Evolutionary conservation across 192 early-diverging fungal genomes (phyloP).

Genomic region (Irineochytrium annulatum): DNA sequence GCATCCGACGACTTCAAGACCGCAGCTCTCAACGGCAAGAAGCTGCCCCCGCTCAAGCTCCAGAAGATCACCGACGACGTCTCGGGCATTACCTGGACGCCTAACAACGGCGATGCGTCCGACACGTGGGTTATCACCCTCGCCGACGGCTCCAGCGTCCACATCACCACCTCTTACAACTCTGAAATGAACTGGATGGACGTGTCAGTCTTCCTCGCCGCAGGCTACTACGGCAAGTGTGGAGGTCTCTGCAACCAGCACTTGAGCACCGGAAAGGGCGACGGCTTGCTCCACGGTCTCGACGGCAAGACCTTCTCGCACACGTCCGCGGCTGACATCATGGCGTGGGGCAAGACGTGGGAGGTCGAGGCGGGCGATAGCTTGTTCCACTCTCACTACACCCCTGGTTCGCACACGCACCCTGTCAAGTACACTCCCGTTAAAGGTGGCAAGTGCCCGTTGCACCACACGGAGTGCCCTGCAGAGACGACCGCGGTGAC

Average conservation of each 20-base stretch:
- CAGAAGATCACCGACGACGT: background rate
- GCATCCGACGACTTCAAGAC: background rate
- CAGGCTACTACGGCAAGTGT: background rate
- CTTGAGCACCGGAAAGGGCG: too few relatives aligned
- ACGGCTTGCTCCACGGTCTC: too few relatives aligned
- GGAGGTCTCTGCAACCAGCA: background rate
- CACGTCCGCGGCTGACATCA: too few relatives aligned
- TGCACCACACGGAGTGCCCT: background rate
- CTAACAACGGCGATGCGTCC: background rate
- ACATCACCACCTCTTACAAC: background rate
- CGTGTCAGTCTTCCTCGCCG: background rate
- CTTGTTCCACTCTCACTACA: background rate
- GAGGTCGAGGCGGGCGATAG: background rate
- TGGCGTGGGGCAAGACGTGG: too few relatives aligned
- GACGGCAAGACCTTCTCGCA: background rate
- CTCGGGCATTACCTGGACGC: background rate
- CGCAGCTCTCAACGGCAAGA: background rate
- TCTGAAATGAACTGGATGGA: background rate
- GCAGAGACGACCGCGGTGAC: background rate
- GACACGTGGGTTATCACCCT: background rate
- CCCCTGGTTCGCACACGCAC: background rate
- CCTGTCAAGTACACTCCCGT: background rate
- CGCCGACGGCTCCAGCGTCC: background rate
- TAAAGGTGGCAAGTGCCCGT: background rate
- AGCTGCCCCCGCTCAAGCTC: background rate